These are phyloP conservation scores for Pleurostoma richardsiae DNA, from an alignment of 2,329 filamentous ascomycete genomes.

Conservation along the genomic window DNA sequence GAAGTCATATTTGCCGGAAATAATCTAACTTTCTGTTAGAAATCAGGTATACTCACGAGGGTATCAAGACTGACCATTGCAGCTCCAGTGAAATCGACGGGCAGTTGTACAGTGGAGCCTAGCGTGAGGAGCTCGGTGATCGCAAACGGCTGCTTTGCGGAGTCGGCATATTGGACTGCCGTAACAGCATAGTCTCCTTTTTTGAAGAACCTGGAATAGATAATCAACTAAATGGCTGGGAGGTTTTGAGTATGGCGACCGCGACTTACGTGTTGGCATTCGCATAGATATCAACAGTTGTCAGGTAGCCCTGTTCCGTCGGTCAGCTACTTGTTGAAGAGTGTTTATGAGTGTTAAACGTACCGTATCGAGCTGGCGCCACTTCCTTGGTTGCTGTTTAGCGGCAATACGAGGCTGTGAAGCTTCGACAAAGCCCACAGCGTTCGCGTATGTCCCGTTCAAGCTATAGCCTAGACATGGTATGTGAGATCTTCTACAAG, in stretches of 20 bases:
- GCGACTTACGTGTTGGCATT: constrained; percentile 5
- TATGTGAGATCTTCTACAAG: no score
- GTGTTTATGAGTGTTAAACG: neutral
- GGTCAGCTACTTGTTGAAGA: neutral
- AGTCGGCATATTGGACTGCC: constrained; percentile 6
- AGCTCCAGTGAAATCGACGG: constrained; percentile 1
- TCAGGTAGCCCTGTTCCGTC: constrained; percentile 7
- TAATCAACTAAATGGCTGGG: neutral
- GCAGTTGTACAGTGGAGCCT: neutral
- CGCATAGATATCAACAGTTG: constrained; percentile 6
- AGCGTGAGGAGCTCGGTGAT: constrained; percentile 6
- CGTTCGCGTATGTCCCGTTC: constrained; percentile 4
- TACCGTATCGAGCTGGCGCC: constrained; percentile 7
- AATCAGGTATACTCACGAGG: neutral
- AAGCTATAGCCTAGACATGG: constrained; percentile 3
- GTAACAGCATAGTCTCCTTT: constrained; percentile 6
- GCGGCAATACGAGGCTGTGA: constrained; percentile 3
- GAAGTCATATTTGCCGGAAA: constrained; percentile 15
- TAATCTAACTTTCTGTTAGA: constrained; percentile 6
- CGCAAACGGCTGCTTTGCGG: constrained; percentile 5
- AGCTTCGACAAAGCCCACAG: constrained; percentile 3
- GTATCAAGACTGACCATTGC: constrained; percentile 5
- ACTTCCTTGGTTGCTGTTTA: constrained; percentile 3
- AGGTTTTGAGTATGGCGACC: neutral
- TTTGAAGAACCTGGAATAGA: constrained; percentile 9